Percentiles rank a stretch among this genome's conserved stretches.
Conservation (phyloP, 2,329 filamentous ascomycete species). For the Ascochyta pisi region DNA sequence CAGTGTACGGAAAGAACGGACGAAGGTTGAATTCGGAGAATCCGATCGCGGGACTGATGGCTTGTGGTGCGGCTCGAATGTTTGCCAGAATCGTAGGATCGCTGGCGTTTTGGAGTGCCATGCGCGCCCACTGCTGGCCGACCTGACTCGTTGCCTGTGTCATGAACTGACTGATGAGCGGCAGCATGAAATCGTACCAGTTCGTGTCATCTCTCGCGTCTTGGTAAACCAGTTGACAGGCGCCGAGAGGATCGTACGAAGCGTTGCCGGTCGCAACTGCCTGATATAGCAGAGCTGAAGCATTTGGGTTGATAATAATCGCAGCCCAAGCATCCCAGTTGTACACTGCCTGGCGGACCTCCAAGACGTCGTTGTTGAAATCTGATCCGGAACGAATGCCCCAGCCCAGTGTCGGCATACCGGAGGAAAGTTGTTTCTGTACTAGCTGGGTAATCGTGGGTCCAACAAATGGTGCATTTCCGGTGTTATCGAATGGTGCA, state of each 20-base stretch:
- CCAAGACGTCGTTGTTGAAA: conserved; percentile 63
- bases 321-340: conserved; percentile 66
- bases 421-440: conserved; percentile 51
- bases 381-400: conserved; percentile 55
- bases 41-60: conserved; percentile 62
- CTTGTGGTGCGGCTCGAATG: conserved; percentile 59
- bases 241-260: conserved; percentile 66
- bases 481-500: conserved; percentile 57
- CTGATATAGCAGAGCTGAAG: conserved; percentile 63
- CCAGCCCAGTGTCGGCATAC: conserved; percentile 57
- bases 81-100: conserved; percentile 51
- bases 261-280: conserved; percentile 63
- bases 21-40: conserved; percentile 65
- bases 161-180: conserved; percentile 58
- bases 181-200: conserved; percentile 61
- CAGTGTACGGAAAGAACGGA: conserved; percentile 63
- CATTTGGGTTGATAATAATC: conserved; percentile 68
- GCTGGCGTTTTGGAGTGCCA: conserved; percentile 52
- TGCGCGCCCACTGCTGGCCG: conserved; percentile 54
- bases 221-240: conserved; percentile 63
- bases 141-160: conserved; percentile 57
- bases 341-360: conserved; percentile 66
- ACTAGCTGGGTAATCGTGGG: conserved; percentile 59
- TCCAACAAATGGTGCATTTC: conserved; percentile 61
- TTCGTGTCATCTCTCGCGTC: conserved; percentile 65